phyloP scores from a whole-genome alignment of 2,329 filamentous ascomycete genomes.

The Arthrobotrys sinensis region DNA sequence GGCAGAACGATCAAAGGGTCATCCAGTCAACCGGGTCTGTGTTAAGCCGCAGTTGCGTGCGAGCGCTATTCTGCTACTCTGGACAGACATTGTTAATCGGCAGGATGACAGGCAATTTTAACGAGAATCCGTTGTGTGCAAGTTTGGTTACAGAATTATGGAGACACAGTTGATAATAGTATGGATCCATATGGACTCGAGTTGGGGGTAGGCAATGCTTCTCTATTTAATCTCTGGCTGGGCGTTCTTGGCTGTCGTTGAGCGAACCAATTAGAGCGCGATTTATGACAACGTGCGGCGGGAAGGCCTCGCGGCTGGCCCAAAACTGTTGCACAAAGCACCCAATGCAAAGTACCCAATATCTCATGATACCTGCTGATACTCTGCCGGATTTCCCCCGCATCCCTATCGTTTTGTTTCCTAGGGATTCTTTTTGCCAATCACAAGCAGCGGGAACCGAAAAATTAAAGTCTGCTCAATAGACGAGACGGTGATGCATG shows the following conservation, averaged over 20 bases:
- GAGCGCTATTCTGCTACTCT: neutral
- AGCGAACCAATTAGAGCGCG: slow-evolving; percentile 24
- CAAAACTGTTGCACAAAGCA: slow-evolving; percentile 35
- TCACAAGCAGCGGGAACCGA: neutral
- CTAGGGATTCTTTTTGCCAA: neutral
- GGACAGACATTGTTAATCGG: neutral
- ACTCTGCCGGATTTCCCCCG: slow-evolving; percentile 7
- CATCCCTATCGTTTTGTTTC: neutral
- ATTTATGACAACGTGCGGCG: slow-evolving; percentile 40
- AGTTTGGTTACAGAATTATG: slow-evolving; percentile 26
- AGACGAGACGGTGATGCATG: neutral
- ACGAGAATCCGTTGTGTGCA: slow-evolving; percentile 13
- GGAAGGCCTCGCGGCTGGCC: slow-evolving; percentile 29
- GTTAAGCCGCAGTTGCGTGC: slow-evolving; percentile 36
- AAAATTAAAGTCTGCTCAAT: neutral
- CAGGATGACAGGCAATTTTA: slow-evolving; percentile 13
- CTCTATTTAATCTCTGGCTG: slow-evolving; percentile 34
- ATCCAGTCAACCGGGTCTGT: slow-evolving; percentile 8
- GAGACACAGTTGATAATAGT: neutral
- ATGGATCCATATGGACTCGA: neutral
- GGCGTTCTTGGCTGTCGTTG: slow-evolving; percentile 49
- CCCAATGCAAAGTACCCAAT: neutral
- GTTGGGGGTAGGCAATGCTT: slow-evolving; percentile 31
- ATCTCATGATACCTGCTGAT: slow-evolving; percentile 30
- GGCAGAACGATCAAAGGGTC: slow-evolving; percentile 34